Conservation (phyloP, 2,329 filamentous ascomycete species). For the Trichoderma sp. region DNA sequence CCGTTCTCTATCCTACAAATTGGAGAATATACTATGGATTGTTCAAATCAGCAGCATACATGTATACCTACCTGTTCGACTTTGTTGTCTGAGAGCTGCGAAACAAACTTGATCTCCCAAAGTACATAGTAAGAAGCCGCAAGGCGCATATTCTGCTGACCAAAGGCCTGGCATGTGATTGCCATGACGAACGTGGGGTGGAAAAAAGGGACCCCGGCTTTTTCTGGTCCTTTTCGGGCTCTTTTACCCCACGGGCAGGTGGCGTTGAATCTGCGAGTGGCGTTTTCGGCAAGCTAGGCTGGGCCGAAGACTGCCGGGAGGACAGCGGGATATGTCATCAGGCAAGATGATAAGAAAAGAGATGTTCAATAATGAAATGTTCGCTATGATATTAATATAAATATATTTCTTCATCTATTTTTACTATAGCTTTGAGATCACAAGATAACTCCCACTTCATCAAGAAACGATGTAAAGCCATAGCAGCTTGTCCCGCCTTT, state of each 20-base stretch:
- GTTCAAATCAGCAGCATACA: too few relatives aligned
- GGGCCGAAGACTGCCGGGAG: not conserved
- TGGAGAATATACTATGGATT: too few relatives aligned
- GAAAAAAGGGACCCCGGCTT: not conserved
- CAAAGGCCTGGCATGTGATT: constrained; percentile 17
- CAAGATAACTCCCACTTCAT: too few relatives aligned
- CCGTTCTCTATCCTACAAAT: too few relatives aligned
- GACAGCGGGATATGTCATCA: not conserved
- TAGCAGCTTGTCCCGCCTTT: not conserved
- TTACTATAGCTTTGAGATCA: too few relatives aligned
- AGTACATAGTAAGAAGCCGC: too few relatives aligned
- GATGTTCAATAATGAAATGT: not conserved
- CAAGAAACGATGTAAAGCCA: not conserved
- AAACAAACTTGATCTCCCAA: too few relatives aligned
- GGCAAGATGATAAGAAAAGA: not conserved
- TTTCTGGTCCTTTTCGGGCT: not conserved
- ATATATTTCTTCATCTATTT: too few relatives aligned
- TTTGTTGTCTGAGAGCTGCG: too few relatives aligned
- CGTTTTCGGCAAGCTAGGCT: constrained; percentile 2
- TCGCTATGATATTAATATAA: too few relatives aligned
- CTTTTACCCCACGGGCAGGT: constrained; percentile 12
- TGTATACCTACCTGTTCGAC: too few relatives aligned
- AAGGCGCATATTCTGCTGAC: not conserved
- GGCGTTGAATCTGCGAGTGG: not conserved
- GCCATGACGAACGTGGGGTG: constrained; percentile 13